A percentile compares a stretch with the other conserved stretches of the same genome.
Conservation (phyloP, 2,329 filamentous ascomycete species). For the Cryoendolithus antarcticus region DNA sequence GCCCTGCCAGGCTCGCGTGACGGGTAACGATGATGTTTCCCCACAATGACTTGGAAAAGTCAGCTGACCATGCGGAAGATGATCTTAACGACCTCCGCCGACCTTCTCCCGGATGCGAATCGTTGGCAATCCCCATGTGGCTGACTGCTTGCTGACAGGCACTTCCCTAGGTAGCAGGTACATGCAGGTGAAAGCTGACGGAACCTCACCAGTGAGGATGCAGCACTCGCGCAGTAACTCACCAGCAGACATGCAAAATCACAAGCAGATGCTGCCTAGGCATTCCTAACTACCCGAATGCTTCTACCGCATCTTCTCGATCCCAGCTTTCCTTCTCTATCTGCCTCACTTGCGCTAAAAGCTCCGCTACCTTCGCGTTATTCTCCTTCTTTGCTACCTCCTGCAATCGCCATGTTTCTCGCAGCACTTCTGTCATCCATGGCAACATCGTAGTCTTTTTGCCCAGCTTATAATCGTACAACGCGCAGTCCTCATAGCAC, state of each 20-base stretch:
- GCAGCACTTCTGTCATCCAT: constrained; percentile 52
- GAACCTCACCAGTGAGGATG: too few relatives aligned
- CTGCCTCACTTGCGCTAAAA: constrained; percentile 45
- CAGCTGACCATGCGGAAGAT: too few relatives aligned
- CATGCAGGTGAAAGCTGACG: too few relatives aligned
- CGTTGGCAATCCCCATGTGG: too few relatives aligned
- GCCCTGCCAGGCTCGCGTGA: too few relatives aligned
- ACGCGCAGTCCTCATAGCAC: constrained; percentile 63
- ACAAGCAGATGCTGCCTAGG: background rate
- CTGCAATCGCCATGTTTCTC: constrained; percentile 48
- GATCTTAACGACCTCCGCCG: too few relatives aligned
- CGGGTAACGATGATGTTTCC: too few relatives aligned
- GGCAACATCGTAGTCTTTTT: constrained; percentile 45
- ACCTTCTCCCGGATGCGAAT: too few relatives aligned
- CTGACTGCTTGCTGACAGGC: too few relatives aligned
- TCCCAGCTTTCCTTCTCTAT: constrained; percentile 69
- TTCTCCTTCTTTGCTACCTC: constrained; percentile 44
- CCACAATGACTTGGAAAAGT: too few relatives aligned
- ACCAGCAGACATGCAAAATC: background rate
- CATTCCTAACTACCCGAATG: constrained; percentile 7
- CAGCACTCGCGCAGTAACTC: too few relatives aligned
- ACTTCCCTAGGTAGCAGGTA: too few relatives aligned
- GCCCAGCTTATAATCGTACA: constrained; percentile 58
- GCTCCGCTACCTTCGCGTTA: constrained; percentile 39
- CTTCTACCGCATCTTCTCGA: constrained; percentile 54